phyloP scores from a whole-genome alignment of 202 grass and related monocot species.

The Schoenoplectus triqueter region DNA sequence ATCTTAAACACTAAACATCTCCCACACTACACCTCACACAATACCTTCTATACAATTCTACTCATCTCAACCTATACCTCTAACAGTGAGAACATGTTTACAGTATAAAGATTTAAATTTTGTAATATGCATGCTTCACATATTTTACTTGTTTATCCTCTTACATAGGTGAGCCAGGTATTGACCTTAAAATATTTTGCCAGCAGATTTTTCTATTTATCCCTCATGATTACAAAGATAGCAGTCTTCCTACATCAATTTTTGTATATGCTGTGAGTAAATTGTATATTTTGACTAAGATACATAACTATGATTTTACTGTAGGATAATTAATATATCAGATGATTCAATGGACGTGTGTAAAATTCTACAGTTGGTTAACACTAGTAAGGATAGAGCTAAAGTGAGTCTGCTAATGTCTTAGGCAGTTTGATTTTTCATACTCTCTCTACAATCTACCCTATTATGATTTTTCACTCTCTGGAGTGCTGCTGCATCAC shows the following conservation, averaged over 20 bases:
- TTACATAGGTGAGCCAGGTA: slow-evolving; percentile 86
- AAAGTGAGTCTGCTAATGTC: slow-evolving; percentile 94
- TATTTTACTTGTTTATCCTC: slow-evolving; percentile 40
- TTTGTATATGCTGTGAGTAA: slow-evolving; percentile 94
- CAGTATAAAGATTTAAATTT: neutral
- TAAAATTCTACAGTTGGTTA: slow-evolving; percentile 75
- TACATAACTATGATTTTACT: slow-evolving; percentile 31
- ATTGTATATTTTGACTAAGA: slow-evolving; percentile 33
- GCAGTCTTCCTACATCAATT: slow-evolving; percentile 87
- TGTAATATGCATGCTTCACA: slow-evolving; percentile 28
- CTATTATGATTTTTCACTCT: slow-evolving; percentile 45
- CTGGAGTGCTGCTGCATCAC: slow-evolving; percentile 95
- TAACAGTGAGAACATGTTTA: neutral
- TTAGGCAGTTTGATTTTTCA: slow-evolving; percentile 71
- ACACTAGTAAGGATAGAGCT: slow-evolving; percentile 89
- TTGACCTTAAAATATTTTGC: slow-evolving; percentile 93
- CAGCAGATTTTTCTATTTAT: slow-evolving; percentile 99
- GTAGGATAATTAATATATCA: slow-evolving; percentile 31
- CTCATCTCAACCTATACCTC: too few species aligned
- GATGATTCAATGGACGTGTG: slow-evolving; percentile 2
- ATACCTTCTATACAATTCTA: too few species aligned
- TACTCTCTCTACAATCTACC: neutral
- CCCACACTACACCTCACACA: too few species aligned
- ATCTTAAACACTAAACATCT: too few species aligned
- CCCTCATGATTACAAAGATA: slow-evolving; percentile 89